phyloP scores from a whole-genome alignment of 306 rosid genomes.

The Glycyrrhiza uralensis region DNA sequence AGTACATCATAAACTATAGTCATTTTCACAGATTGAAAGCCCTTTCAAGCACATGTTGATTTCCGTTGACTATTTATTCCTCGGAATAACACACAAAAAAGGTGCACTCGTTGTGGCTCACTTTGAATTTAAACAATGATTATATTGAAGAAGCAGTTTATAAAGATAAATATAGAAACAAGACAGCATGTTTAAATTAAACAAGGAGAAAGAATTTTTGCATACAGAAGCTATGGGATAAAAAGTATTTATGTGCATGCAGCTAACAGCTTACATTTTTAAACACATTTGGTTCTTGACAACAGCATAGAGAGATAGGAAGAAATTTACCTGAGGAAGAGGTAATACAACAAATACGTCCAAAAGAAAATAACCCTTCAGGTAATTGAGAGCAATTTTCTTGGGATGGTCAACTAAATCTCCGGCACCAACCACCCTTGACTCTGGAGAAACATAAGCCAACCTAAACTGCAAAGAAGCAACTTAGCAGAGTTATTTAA shows the following conservation, averaged over 20 bases:
- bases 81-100: not conserved
- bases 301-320: not conserved
- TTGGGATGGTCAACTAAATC: constrained; percentile 74
- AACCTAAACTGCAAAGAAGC: constrained; percentile 71
- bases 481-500: constrained; percentile 19
- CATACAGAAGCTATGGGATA: not conserved
- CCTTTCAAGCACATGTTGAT: not conserved
- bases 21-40: not conserved
- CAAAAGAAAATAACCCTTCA: constrained; percentile 46
- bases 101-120: not conserved
- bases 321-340: too few species aligned
- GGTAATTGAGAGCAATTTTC: constrained; percentile 61
- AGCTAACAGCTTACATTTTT: not conserved
- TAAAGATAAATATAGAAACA: not conserved
- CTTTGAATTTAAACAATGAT: not conserved
- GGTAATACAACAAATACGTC: constrained; percentile 62
- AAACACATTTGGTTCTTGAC: not conserved
- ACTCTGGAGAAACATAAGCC: constrained; percentile 82
- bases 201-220: not conserved
- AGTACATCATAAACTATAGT: not conserved
- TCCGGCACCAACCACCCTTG: constrained; percentile 83
- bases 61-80: not conserved
- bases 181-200: too few species aligned
- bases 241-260: not conserved
- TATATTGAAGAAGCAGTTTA: not conserved